Evolutionary conservation across 116 monocot species (phyloP).

Genomic region (Papilionanthe hybrid): DNA sequence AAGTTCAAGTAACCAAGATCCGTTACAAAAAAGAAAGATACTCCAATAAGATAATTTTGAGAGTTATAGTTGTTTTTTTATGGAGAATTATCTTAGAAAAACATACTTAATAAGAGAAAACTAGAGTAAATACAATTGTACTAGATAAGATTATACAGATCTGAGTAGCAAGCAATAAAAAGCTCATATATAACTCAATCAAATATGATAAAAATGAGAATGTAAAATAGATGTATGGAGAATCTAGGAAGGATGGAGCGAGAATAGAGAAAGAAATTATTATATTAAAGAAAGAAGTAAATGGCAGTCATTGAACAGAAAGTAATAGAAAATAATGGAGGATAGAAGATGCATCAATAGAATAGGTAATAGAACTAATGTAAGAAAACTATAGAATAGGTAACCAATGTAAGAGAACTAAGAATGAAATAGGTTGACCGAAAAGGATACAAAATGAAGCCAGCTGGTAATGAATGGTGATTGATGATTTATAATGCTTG

Average conservation of each 20-base stretch:
- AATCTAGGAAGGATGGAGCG: neutral
- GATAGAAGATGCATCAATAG: neutral
- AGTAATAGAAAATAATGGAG: neutral
- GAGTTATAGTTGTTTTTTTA: neutral
- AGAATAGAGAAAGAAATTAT: neutral
- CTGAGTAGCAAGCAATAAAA: neutral
- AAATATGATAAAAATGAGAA: neutral
- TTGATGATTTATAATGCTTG: neutral
- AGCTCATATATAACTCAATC: neutral
- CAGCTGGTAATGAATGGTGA: neutral
- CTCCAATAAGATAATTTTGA: neutral
- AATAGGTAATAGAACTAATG: neutral
- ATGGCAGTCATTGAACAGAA: neutral
- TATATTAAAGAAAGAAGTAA: neutral
- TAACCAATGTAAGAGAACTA: neutral
- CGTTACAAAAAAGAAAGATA: neutral
- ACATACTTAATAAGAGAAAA: neutral
- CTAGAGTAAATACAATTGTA: neutral
- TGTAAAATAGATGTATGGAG: neutral
- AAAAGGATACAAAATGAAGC: neutral
- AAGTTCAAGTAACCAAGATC: conserved; percentile 1
- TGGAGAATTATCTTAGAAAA: neutral
- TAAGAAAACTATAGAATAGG: too few species aligned
- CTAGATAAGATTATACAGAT: neutral
- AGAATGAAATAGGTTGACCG: neutral